Evolutionary conservation across 2,329 filamentous ascomycete genomes (phyloP).

Genomic region (Pseudogymnoascus sp.): DNA sequence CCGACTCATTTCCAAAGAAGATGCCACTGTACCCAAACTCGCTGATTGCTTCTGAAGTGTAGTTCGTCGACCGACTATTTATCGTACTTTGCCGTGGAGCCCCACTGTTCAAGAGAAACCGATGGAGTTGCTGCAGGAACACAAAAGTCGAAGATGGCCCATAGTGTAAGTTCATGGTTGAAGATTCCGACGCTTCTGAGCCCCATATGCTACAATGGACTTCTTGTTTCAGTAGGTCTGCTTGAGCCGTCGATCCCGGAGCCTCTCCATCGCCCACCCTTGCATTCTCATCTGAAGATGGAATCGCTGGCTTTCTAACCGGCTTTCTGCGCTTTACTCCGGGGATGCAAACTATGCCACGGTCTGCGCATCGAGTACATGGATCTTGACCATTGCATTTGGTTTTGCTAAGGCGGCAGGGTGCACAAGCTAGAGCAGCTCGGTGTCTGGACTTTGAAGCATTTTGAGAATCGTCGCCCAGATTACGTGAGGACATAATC

Average conservation of each 20-base stretch:
- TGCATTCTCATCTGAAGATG: not conserved
- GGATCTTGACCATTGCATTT: conserved; percentile 9
- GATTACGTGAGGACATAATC: not conserved
- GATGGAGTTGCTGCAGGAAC: conserved; percentile 11
- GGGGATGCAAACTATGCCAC: conserved; percentile 8
- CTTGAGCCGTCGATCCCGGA: not conserved
- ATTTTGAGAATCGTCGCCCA: not conserved
- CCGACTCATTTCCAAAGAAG: conserved; percentile 10
- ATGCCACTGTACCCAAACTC: conserved; percentile 9
- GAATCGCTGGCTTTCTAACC: not conserved
- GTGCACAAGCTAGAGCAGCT: conserved; percentile 5
- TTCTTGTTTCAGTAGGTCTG: conserved; percentile 3
- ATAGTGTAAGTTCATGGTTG: conserved; percentile 9
- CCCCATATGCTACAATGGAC: conserved; percentile 9
- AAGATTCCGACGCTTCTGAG: conserved; percentile 8
- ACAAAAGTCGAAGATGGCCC: conserved; percentile 10
- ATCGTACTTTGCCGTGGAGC: not conserved
- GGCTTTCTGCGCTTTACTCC: conserved; percentile 1
- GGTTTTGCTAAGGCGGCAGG: conserved; percentile 8
- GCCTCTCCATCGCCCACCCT: not conserved
- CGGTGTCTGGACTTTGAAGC: not conserved
- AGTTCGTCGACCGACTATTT: not conserved
- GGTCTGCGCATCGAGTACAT: conserved; percentile 8
- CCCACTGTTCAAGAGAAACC: conserved; percentile 1
- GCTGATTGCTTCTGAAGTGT: conserved; percentile 8